phyloP scores from a whole-genome alignment of 352 stramenopile species.

The Peronospora destructor region DNA sequence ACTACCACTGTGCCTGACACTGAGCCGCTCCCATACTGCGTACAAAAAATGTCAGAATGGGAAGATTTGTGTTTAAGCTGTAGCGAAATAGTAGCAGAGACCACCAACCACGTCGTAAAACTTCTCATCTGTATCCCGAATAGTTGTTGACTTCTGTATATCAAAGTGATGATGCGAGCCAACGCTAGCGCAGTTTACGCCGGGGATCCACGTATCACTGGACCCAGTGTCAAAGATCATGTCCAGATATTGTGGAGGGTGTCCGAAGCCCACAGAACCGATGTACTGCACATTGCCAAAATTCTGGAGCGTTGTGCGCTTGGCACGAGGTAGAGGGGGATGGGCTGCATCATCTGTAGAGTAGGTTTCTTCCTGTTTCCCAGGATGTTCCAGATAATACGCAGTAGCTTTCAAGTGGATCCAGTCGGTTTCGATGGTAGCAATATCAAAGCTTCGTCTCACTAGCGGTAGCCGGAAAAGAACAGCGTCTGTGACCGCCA shows the following conservation, averaged over 20 bases:
- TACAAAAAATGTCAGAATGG: conserved; percentile 1
- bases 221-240: conserved; percentile 80
- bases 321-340: conserved; percentile 24
- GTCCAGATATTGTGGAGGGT: conserved; percentile 53
- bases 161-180: conserved; percentile 57
- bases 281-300: conserved; percentile 85
- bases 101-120: conserved; percentile 55
- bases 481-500: neutral
- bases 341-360: conserved; percentile 15
- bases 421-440: conserved; percentile 12
- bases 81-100: neutral
- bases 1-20: conserved; percentile 70
- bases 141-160: conserved; percentile 47
- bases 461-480: conserved; percentile 20
- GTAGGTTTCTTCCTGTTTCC: conserved; percentile 8
- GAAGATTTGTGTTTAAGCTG: no score
- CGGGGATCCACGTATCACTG: conserved; percentile 76
- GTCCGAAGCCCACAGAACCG: conserved; percentile 60
- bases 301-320: conserved; percentile 60
- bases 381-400: conserved; percentile 2
- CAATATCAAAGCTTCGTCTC: conserved; percentile 5
- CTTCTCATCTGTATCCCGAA: conserved; percentile 62
- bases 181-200: conserved; percentile 40
- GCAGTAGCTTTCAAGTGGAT: conserved; percentile 14
- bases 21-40: conserved; percentile 71